Conservation (phyloP, 2,329 filamentous ascomycete genomes). For the Cordyceps javanica region DNA sequence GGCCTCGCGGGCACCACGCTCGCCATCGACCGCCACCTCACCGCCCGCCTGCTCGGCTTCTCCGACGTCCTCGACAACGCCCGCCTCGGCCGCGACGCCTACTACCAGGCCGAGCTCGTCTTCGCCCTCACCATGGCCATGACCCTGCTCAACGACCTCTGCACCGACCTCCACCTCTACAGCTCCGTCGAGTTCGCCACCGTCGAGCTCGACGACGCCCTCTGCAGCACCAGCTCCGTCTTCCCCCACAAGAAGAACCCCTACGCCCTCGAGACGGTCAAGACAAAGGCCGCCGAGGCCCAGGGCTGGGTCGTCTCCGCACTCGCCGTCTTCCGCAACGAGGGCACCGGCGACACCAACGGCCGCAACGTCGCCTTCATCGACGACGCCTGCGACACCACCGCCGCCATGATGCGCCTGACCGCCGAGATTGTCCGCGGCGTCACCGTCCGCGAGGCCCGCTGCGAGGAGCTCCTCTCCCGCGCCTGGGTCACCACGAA, state of each 20-base stretch:
- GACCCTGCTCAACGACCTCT: slow-evolving; percentile 11
- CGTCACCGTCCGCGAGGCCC: no score
- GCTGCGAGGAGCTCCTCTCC: no score
- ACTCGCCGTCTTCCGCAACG: slow-evolving; percentile 4
- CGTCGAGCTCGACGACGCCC: slow-evolving; percentile 12
- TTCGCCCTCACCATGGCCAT: slow-evolving; percentile 6
- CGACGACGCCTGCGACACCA: neutral
- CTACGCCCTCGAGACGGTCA: no score
- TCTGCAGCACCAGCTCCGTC: no score
- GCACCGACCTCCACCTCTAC: slow-evolving; percentile 13
- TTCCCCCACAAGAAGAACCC: no score
- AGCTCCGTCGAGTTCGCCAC: slow-evolving; percentile 11
- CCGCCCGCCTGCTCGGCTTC: slow-evolving; percentile 8
- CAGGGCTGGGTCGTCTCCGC: slow-evolving; percentile 11
- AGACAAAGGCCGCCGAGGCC: slow-evolving; percentile 12
- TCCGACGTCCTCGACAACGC: slow-evolving; percentile 1
- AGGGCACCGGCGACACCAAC: slow-evolving; percentile 8
- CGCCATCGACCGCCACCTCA: slow-evolving; percentile 8
- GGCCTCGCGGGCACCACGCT: slow-evolving; percentile 8
- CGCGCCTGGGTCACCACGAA: no score
- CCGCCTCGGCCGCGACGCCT: slow-evolving; percentile 4
- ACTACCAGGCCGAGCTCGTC: slow-evolving; percentile 11
- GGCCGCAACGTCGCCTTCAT: neutral
- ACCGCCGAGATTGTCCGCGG: neutral
- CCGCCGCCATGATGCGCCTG: neutral